A percentile compares a stretch with the other conserved stretches of the same genome.
Evolutionary conservation across 257 asterid species (phyloP).

Genomic region (Solanum paucissectum): DNA sequence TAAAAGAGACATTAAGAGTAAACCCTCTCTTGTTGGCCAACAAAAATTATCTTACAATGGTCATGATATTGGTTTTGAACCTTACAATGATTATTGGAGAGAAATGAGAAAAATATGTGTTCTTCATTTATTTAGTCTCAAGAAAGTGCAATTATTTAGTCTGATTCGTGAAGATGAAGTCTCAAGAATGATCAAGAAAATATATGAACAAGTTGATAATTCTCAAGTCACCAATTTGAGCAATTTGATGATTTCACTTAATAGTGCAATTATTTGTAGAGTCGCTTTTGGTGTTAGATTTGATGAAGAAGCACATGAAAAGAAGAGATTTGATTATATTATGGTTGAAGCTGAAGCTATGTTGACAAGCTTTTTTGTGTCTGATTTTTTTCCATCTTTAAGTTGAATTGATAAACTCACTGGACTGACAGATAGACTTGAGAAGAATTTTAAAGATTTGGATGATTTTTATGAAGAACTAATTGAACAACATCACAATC

Average conservation of each 20-base stretch:
- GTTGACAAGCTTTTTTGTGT: not conserved
- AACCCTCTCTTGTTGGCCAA: not conserved
- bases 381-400: not conserved
- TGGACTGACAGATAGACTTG: not conserved
- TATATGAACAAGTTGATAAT: not conserved
- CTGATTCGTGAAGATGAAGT: not conserved
- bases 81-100: not conserved
- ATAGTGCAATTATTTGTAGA: not conserved
- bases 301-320: not conserved
- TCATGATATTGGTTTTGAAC: not conserved
- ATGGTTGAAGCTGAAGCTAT: not conserved
- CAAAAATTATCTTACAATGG: not conserved
- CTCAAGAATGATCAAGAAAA: not conserved
- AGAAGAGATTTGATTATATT: not conserved
- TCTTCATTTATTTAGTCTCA: not conserved
- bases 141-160: not conserved
- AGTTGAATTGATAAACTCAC: not conserved
- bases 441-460: not conserved
- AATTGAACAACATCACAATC: slow-evolving; percentile 8
- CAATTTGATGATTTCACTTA: not conserved
- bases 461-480: slow-evolving; percentile 12
- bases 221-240: not conserved
- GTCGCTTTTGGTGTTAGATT: not conserved
- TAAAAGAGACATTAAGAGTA: not conserved
- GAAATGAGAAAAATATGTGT: not conserved